Base-by-base conservation (phyloP, 2,329 filamentous ascomycete genomes). In the Hirsutella rhossiliensis region DNA sequence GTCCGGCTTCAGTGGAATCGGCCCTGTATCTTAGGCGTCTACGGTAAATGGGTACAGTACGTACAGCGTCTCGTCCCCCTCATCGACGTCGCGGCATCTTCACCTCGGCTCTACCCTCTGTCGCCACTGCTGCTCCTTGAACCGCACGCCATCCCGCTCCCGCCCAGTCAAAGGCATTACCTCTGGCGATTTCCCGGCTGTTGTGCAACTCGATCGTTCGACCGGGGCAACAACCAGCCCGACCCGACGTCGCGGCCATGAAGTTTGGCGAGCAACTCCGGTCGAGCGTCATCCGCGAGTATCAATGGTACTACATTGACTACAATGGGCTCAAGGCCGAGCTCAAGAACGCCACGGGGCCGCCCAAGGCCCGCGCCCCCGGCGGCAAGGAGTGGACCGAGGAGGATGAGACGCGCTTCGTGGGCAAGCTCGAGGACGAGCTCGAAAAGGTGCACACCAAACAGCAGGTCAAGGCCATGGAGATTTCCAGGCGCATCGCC, bases 381-480 rank as follows among this genome's bases (percentile, higher is more conserved):
- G 49, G 71, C 70, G 55, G 51, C 30, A 76, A 73, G 52, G 72
- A 81, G 57, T 98, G 92, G 92, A 82, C 80, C 48, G 88, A 96
- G 63, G 87, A 94, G 43, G 84, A 97, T 57, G 92, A 98, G 72
- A 82, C 82, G 56, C 75, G 75, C 48, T 98, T 98, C 62, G 87
- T 98, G 44, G 75, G 77, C 49, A 75, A 84, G 66, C 81, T 98
- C 43, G 90, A 98, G 68, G 73, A 76, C 47, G 90, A 98, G 71
- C 79, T 98, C 48, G 90, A 97, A 58, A 97, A 97, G 71, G 92
- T 98, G 48, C 94, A 94, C 62, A 90, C 84, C 45, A 97, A 97
- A 69, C 90, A 97, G 68, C 87, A 94, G 67, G 83, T 96, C 62
- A 97, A 97, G 75, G 86, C 87, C 53, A 87, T 92, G 62, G 92